Percentiles rank a stretch among this genome's conserved stretches.
Evolutionary conservation across 176 grass and related monocot genomes (phyloP).

Genomic region (Luzula sylvatica): DNA sequence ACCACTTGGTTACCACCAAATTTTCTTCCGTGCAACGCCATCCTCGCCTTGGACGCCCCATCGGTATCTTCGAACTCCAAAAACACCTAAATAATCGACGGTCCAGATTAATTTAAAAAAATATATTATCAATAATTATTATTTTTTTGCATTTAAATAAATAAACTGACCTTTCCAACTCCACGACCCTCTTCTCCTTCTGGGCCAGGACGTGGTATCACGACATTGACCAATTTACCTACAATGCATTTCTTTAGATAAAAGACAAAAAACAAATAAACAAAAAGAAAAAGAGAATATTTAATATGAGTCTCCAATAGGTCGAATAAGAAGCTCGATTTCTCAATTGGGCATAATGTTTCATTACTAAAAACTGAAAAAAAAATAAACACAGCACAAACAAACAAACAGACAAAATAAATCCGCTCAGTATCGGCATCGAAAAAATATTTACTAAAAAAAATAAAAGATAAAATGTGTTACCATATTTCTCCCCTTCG

Average conservation of each 20-base stretch:
- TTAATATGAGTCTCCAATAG: slow-evolving; percentile 44
- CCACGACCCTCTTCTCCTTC: slow-evolving; percentile 54
- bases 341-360: slow-evolving; percentile 58
- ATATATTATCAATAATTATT: no score
- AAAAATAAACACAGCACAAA: slow-evolving; percentile 58
- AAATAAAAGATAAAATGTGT: slow-evolving; percentile 4
- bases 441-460: slow-evolving; percentile 13
- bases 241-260: background rate
- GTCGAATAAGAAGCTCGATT: slow-evolving; percentile 30
- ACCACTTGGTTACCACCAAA: slow-evolving; percentile 74
- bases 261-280: slow-evolving; percentile 2
- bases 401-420: slow-evolving; percentile 43
- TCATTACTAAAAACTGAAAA: slow-evolving; percentile 67
- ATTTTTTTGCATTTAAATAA: no score
- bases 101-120: no score
- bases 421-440: slow-evolving; percentile 41
- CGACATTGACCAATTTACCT: slow-evolving; percentile 91
- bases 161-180: slow-evolving; percentile 67
- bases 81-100: slow-evolving; percentile 48
- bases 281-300: slow-evolving; percentile 24
- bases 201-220: slow-evolving; percentile 70
- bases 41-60: slow-evolving; percentile 59
- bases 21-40: slow-evolving; percentile 60
- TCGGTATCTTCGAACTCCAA: slow-evolving; percentile 90
- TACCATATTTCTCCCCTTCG: slow-evolving; percentile 90